phyloP scores from a whole-genome alignment of 2,329 filamentous ascomycete genomes.

The Colletotrichum gigasporum region DNA sequence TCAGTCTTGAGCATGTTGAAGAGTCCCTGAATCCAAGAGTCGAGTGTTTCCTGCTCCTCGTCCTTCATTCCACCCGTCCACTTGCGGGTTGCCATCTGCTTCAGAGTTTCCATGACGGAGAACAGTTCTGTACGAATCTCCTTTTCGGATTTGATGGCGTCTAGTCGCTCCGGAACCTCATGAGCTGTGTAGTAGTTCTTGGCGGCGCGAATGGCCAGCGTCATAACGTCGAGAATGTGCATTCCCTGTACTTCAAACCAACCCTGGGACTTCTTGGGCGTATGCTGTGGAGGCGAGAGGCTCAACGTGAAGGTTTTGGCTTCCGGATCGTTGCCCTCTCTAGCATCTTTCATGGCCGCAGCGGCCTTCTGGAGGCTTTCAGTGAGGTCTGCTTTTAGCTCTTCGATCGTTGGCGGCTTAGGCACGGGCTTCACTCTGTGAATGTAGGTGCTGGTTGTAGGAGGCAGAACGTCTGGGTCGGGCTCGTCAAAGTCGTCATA shows the following conservation, averaged over 20 bases:
- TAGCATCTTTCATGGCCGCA: slow-evolving; percentile 72
- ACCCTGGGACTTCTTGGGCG: slow-evolving; percentile 59
- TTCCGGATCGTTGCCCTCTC: slow-evolving; percentile 41
- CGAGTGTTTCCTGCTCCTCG: slow-evolving; percentile 80
- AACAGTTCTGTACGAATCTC: slow-evolving; percentile 86
- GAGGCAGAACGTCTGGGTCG: slow-evolving; percentile 87
- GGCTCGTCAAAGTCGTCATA: slow-evolving; percentile 71
- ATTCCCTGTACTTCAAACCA: slow-evolving; percentile 92
- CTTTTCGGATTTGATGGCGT: slow-evolving; percentile 87
- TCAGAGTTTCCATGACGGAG: slow-evolving; percentile 87
- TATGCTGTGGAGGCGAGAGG: neutral
- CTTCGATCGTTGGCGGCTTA: slow-evolving; percentile 83
- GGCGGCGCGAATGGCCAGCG: slow-evolving; percentile 92
- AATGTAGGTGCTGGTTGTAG: slow-evolving; percentile 95
- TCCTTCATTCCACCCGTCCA: slow-evolving; percentile 85
- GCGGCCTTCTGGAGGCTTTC: slow-evolving; percentile 75
- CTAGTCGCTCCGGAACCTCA: slow-evolving; percentile 84
- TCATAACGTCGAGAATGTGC: slow-evolving; percentile 91
- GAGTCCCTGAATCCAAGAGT: slow-evolving; percentile 82
- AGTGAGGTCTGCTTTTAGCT: slow-evolving; percentile 75
- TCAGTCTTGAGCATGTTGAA: slow-evolving; percentile 81
- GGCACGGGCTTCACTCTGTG: slow-evolving; percentile 83
- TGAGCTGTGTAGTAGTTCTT: slow-evolving; percentile 97
- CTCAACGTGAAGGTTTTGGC: slow-evolving; percentile 5
- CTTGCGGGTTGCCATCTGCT: slow-evolving; percentile 87